Conservation (phyloP, 2,329 filamentous ascomycete species). For the Tolypocladium pustulatum region DNA sequence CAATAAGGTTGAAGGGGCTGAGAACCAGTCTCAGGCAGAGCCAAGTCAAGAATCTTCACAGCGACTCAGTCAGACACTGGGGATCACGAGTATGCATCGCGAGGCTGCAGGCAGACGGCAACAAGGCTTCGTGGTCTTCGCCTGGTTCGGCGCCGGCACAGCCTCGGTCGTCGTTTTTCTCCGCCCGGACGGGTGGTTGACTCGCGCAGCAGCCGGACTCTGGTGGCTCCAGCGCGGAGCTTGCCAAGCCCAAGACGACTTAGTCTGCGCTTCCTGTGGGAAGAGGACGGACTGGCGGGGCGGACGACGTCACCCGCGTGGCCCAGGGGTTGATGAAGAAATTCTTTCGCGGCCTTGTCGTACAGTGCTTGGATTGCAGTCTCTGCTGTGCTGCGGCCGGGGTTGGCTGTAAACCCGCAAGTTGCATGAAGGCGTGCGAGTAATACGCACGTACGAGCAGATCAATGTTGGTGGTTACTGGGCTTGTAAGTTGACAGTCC, state of each 20-base stretch:
- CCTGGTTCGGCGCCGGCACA: not conserved
- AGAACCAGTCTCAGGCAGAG: not conserved
- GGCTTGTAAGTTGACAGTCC: not conserved
- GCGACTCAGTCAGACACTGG: not conserved
- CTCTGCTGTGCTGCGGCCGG: not conserved
- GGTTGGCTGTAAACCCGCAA: not conserved
- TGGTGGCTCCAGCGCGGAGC: not conserved
- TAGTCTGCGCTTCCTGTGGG: not conserved
- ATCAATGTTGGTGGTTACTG: not conserved
- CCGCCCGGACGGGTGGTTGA: not conserved
- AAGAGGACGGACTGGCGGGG: not conserved
- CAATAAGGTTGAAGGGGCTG: not conserved
- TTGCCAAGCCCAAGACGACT: not conserved
- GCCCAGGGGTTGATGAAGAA: not conserved
- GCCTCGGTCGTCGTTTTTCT: not conserved
- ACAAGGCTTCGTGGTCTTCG: not conserved
- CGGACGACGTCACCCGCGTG: not conserved
- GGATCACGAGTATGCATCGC: not conserved
- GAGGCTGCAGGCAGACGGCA: not conserved
- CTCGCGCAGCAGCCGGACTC: not conserved
- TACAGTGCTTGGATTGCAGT: not conserved
- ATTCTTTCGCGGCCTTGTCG: not conserved
- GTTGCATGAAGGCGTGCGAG: not conserved
- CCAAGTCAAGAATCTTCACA: not conserved
- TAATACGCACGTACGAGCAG: no score